Conservation (phyloP, 2,329 filamentous ascomycete genomes). For the Diaporthe sp. region DNA sequence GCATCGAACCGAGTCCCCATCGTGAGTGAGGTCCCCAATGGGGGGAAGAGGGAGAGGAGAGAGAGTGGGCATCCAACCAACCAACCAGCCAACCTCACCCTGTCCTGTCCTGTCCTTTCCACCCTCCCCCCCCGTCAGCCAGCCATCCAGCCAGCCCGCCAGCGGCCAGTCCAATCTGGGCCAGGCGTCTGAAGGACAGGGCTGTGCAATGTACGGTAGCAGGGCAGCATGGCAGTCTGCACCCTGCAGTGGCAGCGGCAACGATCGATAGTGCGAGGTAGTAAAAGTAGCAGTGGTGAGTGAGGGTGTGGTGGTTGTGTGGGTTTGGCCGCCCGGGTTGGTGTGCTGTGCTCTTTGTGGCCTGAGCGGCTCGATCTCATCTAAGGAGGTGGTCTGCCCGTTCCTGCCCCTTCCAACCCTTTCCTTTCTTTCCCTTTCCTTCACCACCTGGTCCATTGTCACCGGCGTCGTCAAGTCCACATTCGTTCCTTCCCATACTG, state of each 20-base stretch:
- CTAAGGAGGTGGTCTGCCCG: conserved; percentile 33
- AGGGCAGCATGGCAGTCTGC: not conserved
- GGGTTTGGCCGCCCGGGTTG: not conserved
- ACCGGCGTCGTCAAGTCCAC: conserved; percentile 47
- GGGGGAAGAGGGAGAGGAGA: too few species aligned
- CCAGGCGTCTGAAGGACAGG: not conserved
- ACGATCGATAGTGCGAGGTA: not conserved
- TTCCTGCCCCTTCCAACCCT: conserved; percentile 24
- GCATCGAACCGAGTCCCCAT: conserved; percentile 30
- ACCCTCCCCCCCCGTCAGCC: too few species aligned
- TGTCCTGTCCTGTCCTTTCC: not conserved
- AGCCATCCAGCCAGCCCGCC: not conserved
- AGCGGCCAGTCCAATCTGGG: conserved; percentile 17
- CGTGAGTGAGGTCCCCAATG: not conserved
- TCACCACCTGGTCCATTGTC: conserved; percentile 48
- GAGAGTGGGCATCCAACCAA: not conserved
- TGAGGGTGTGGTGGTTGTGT: not conserved
- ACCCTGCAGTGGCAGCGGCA: conserved; percentile 10
- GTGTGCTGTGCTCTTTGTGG: conserved; percentile 37
- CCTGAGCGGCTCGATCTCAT: conserved; percentile 38
- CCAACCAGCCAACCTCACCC: not conserved
- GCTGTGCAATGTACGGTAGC: conserved; percentile 1
- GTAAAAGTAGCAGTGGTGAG: too few species aligned
- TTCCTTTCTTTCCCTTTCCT: conserved; percentile 32
- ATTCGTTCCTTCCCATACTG: conserved; percentile 56